A percentile compares a stretch with the other conserved stretches of the same genome.
Conservation (phyloP, 1,284 basidiomycete species). For the Kalmanozyma brasiliensis region DNA sequence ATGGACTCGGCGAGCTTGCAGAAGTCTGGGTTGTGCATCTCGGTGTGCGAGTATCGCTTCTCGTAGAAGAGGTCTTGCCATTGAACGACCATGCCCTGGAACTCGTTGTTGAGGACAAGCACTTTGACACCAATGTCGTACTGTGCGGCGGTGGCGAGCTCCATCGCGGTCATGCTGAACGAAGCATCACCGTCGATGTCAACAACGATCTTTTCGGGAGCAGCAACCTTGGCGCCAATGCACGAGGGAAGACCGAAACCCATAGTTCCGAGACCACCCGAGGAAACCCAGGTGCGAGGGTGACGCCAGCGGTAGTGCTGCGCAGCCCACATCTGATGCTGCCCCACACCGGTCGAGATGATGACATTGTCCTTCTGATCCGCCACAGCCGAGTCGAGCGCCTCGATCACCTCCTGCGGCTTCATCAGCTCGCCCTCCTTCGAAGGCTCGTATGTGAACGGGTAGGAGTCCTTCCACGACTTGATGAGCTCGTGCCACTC, state of each 20-base stretch:
- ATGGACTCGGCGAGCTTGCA: constrained; percentile 86
- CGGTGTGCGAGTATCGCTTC: constrained; percentile 89
- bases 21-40: constrained; percentile 95
- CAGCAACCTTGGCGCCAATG: constrained; percentile 95
- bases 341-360: constrained; percentile 92
- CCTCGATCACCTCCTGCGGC: constrained; percentile 96
- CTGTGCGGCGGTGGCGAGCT: constrained; percentile 90
- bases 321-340: constrained; percentile 99
- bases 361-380: constrained; percentile 87
- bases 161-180: constrained; percentile 98
- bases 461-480: constrained; percentile 86
- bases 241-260: constrained; percentile 94
- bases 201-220: constrained; percentile 90
- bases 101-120: constrained; percentile 69
- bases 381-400: constrained; percentile 77
- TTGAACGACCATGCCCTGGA: constrained; percentile 90
- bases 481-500: constrained; percentile 79
- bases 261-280: constrained; percentile 94
- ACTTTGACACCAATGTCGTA: constrained; percentile 93
- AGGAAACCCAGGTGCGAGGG: constrained; percentile 89
- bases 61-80: constrained; percentile 99
- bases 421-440: constrained; percentile 79
- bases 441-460: constrained; percentile 86
- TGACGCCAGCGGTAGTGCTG: constrained; percentile 91
- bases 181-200: constrained; percentile 98